A percentile compares a stretch with the other conserved stretches of the same genome.
phyloP scores from a whole-genome alignment of 192 early-diverging fungal genomes.

The Backusella tuberculispora region DNA sequence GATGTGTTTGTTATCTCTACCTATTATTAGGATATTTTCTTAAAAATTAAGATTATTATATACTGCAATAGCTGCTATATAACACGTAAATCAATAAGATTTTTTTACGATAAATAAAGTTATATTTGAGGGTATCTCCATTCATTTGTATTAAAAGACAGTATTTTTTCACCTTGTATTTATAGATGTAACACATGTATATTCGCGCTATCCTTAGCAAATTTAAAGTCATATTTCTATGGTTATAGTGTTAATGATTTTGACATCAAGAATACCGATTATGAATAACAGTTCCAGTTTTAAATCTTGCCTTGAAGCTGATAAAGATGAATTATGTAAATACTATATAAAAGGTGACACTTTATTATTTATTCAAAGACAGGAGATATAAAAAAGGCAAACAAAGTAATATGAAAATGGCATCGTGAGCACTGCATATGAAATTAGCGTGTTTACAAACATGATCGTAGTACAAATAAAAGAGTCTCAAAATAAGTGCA shows the following conservation, averaged over 20 bases:
- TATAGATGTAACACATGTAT: background rate
- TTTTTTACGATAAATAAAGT: background rate
- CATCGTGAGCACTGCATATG: slow-evolving; percentile 9
- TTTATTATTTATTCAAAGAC: background rate
- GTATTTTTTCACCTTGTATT: background rate
- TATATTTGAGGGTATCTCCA: background rate
- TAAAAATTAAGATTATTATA: background rate
- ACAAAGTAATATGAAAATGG: background rate
- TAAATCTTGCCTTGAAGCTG: background rate
- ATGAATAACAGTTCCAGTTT: background rate
- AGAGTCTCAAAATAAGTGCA: background rate
- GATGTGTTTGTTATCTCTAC: background rate
- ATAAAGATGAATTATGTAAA: too few relatives aligned
- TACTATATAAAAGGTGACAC: too few relatives aligned
- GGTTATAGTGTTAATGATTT: too few relatives aligned
- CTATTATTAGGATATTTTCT: background rate
- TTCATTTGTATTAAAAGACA: background rate
- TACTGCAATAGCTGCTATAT: background rate
- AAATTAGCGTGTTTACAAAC: background rate
- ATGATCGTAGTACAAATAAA: background rate
- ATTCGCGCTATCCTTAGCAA: too few relatives aligned
- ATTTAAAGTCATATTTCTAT: too few relatives aligned
- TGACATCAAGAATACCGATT: too few relatives aligned
- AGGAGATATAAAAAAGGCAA: background rate
- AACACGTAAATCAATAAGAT: background rate